These are phyloP conservation scores for Candida hungchunana DNA, from an alignment of 805 yeast species.

Conservation along the genomic window DNA sequence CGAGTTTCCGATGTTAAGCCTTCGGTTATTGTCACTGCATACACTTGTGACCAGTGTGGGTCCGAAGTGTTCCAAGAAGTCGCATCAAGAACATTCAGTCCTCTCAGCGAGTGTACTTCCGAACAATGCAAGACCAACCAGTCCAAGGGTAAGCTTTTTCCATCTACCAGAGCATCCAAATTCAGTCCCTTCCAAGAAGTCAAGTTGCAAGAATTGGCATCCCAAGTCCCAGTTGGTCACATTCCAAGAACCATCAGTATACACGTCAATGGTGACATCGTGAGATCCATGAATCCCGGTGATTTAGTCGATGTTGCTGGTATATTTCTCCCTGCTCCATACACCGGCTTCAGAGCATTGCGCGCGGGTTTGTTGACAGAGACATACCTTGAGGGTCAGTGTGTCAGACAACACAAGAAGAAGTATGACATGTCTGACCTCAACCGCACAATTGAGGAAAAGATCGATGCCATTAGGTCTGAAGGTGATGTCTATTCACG, in stretches of 20 bases:
- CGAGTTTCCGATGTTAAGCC: constrained; percentile 97
- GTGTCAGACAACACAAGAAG: constrained; percentile 81
- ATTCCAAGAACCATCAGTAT: constrained; percentile 85
- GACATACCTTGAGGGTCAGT: constrained; percentile 86
- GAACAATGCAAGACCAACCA: constrained; percentile 72
- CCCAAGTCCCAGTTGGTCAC: constrained; percentile 97
- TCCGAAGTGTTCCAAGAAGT: constrained; percentile 96
- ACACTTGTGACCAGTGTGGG: constrained; percentile 97
- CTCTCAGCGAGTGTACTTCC: constrained; percentile 84
- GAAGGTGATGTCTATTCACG: constrained; percentile 74
- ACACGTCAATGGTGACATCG: constrained; percentile 90
- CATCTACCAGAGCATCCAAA: constrained; percentile 94
- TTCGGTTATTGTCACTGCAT: constrained; percentile 83
- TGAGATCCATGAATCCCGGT: constrained; percentile 86
- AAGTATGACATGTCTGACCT: constrained; percentile 67
- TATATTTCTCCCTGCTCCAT: constrained; percentile 88
- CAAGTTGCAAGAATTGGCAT: constrained; percentile 88
- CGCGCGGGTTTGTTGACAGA: constrained; percentile 92
- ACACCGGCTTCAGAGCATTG: constrained; percentile 91
- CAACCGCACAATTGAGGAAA: constrained; percentile 49
- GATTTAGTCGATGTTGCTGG: constrained; percentile 93
- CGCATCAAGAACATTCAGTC: constrained; percentile 75
- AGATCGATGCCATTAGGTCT: constrained; percentile 49
- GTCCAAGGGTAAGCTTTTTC: constrained; percentile 82
- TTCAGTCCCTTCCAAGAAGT: constrained; percentile 95